Base-by-base conservation (phyloP, 345 rosid genomes). In the Arabidopsis suecica region DNA sequence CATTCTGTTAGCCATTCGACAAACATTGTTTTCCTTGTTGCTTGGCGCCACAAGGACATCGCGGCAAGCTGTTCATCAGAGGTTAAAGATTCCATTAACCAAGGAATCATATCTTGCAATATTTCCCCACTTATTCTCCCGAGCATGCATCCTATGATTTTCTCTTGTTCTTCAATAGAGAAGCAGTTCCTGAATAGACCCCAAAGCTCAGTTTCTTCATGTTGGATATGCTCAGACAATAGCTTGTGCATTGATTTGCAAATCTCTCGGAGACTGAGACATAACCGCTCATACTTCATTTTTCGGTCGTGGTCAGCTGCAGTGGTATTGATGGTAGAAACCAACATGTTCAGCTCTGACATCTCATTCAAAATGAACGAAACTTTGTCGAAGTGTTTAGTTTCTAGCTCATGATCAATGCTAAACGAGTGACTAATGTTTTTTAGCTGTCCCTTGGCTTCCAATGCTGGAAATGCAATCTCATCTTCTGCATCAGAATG, bases 171-270 rank as follows among this genome's bases (percentile, higher is more conserved):
- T 77, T 82, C 79, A 54, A 77, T 77, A 14, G 84, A 69, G 37
- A 91, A 88, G 61, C 82, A 84, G 78, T 89, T 82, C 78, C 88
- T 82, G 65, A 87, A 86, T 4, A 88, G 64, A 40, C 91, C 82
- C 97, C 94, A 89, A 4, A 91, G 88, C 79, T 91, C 91, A 56
- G 78, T 81, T 83, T 91, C 97, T 86, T 93, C 97, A 32, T 78
- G 86, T 32, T 68, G 83, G 68, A 88, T 65, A 80, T 89, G 98
- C 54, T 87, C 93, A 12, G 84, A 85, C 62, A 93, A 63, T 77
- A 89, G 22, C 81, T 80, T 86, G 9, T 91, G 88, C 85, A 87
- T 79, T 11, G 90, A 85, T 68, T 81, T 80, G 84, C 90, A 86
- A 49, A 71, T 77, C 30, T 82, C 86, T 59, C 82, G 91, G 74